These are phyloP conservation scores for Punctularia strigosozonata DNA, from an alignment of 768 basidiomycete genomes.

Conservation along the genomic window DNA sequence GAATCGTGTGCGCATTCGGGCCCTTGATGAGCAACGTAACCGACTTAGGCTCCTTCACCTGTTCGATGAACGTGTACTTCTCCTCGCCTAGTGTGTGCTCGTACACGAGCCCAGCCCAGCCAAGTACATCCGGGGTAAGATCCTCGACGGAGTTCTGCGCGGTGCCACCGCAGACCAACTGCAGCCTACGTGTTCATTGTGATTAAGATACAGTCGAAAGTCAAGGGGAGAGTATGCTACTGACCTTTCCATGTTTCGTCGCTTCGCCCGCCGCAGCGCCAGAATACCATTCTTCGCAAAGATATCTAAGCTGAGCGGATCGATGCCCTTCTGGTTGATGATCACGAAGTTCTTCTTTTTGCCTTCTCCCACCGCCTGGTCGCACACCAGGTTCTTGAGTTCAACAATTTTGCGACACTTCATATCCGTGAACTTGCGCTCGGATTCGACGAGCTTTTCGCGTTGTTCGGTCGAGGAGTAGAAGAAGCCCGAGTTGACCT, in stretches of 20 bases:
- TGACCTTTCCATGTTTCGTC: slow-evolving; percentile 97
- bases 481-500: slow-evolving; percentile 99
- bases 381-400: slow-evolving; percentile 92
- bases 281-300: slow-evolving; percentile 95
- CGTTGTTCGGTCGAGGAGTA: slow-evolving; percentile 97
- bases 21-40: slow-evolving; percentile 97
- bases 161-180: slow-evolving; percentile 87
- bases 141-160: slow-evolving; percentile 99
- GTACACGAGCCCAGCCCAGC: slow-evolving; percentile 97
- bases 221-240: slow-evolving; percentile 4
- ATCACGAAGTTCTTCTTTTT: slow-evolving; percentile 84
- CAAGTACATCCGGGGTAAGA: slow-evolving; percentile 79
- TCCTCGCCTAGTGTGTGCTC: slow-evolving; percentile 99
- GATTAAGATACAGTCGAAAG: slow-evolving; percentile 3
- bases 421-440: slow-evolving; percentile 85
- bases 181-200: slow-evolving; percentile 67
- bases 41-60: slow-evolving; percentile 89
- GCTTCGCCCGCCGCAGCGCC: slow-evolving; percentile 88
- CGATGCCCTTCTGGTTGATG: slow-evolving; percentile 99
- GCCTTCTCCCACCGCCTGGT: slow-evolving; percentile 79
- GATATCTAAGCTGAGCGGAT: slow-evolving; percentile 91
- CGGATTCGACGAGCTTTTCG: slow-evolving; percentile 97
- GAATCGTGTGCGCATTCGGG: slow-evolving; percentile 90
- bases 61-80: slow-evolving; percentile 95
- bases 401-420: slow-evolving; percentile 95